These are phyloP conservation scores for Boletus pseudo-olivaceus DNA, from an alignment of 768 basidiomycete species.

Conservation along the genomic window DNA sequence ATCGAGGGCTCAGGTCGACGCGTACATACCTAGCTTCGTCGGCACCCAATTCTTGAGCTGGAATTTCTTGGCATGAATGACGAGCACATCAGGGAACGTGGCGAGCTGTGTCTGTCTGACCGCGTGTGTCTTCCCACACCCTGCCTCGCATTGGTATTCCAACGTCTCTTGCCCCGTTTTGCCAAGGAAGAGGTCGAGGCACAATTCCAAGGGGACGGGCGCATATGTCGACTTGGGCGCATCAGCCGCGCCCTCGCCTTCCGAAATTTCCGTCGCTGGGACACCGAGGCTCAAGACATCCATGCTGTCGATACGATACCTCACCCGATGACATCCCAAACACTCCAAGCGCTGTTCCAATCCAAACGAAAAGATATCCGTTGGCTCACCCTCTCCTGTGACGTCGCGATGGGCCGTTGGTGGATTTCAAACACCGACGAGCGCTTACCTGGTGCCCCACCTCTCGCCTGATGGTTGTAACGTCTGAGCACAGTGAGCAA, in stretches of 20 bases:
- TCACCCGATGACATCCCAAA: conserved; percentile 67
- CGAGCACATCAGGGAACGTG: conserved; percentile 84
- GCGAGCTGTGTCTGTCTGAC: conserved; percentile 71
- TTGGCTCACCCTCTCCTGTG: conserved; percentile 50
- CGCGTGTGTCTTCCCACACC: conserved; percentile 65
- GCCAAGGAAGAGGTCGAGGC: conserved; percentile 51
- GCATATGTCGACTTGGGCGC: conserved; percentile 53
- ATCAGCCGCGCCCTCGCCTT: conserved; percentile 3
- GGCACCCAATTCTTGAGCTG: conserved; percentile 97
- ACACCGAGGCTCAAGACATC: conserved; percentile 83
- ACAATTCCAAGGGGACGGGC: conserved; percentile 56
- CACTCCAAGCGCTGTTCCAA: conserved; percentile 90
- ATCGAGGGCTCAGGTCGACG: neutral
- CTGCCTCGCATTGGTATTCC: conserved; percentile 80
- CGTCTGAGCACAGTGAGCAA: conserved; percentile 71
- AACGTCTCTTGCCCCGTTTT: conserved; percentile 55
- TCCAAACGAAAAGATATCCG: conserved; percentile 73
- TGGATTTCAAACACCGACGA: neutral
- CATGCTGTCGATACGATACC: conserved; percentile 72
- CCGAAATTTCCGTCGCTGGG: conserved; percentile 47
- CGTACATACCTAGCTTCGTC: conserved; percentile 73
- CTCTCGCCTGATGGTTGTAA: conserved; percentile 48
- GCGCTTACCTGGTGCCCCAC: conserved; percentile 34
- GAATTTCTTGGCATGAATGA: conserved; percentile 91
- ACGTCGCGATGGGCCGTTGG: neutral